Conservation (phyloP, 2,329 filamentous ascomycete genomes). For the Daldinia sp. region DNA sequence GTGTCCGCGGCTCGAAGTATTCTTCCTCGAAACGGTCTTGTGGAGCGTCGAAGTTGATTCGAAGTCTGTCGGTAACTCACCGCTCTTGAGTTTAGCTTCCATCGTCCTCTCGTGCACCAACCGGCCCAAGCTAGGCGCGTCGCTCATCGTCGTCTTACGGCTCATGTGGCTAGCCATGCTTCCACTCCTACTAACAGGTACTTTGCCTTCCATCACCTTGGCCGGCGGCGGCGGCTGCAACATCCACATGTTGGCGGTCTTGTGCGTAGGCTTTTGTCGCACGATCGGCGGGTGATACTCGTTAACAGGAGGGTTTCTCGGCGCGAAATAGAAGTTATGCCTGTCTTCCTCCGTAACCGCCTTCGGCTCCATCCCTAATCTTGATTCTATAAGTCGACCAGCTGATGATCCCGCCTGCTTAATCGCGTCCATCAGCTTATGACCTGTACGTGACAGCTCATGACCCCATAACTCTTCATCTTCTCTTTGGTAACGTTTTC, state of each 20-base stretch:
- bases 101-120: constrained; percentile 56
- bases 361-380: constrained; percentile 61
- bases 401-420: constrained; percentile 66
- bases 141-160: constrained; percentile 53
- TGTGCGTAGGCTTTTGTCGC: constrained; percentile 74
- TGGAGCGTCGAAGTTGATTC: constrained; percentile 38
- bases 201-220: constrained; percentile 89
- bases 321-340: constrained; percentile 67
- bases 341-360: constrained; percentile 59
- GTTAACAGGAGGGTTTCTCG: constrained; percentile 77
- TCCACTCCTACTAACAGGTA: constrained; percentile 69
- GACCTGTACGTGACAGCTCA: constrained; percentile 62
- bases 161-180: constrained; percentile 64
- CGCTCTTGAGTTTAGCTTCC: constrained; percentile 56
- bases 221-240: constrained; percentile 89
- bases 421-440: constrained; percentile 65
- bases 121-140: constrained; percentile 55
- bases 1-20: constrained; percentile 22
- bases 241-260: constrained; percentile 86
- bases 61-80: constrained; percentile 47
- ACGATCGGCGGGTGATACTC: constrained; percentile 87
- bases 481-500: constrained; percentile 81
- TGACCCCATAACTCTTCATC: constrained; percentile 87
- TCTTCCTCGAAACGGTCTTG: constrained; percentile 28
- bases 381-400: constrained; percentile 61